These are phyloP conservation scores for Escallonia herrerae DNA, from an alignment of 129 eudicot species.

Conservation along the genomic window DNA sequence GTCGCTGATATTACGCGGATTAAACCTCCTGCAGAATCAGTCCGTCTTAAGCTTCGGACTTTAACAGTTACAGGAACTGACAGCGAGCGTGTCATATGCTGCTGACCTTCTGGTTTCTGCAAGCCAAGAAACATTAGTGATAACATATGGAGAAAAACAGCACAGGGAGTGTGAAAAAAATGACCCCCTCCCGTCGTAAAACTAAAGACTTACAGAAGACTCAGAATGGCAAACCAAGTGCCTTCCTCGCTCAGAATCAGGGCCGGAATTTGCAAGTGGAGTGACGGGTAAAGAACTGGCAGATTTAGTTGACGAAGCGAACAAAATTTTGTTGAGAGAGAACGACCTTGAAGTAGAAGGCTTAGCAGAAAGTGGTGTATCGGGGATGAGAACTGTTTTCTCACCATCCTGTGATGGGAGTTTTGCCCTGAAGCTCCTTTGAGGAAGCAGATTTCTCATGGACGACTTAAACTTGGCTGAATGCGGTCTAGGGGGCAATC, in stretches of 20 bases:
- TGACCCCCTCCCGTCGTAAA: neutral
- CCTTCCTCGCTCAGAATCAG: slow-evolving; percentile 21
- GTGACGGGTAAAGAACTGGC: slow-evolving; percentile 58
- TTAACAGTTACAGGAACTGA: slow-evolving; percentile 62
- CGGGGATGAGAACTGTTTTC: slow-evolving; percentile 45
- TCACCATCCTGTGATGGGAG: slow-evolving; percentile 35
- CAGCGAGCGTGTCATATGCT: slow-evolving; percentile 40
- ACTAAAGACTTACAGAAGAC: slow-evolving; percentile 29
- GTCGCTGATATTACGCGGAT: slow-evolving; percentile 42
- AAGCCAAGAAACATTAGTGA: slow-evolving; percentile 1
- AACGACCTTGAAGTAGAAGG: slow-evolving; percentile 53
- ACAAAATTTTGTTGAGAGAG: slow-evolving; percentile 50
- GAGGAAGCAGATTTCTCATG: slow-evolving; percentile 37
- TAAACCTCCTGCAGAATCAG: slow-evolving; percentile 42
- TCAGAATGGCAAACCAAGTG: slow-evolving; percentile 15
- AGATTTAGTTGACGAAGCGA: slow-evolving; percentile 40
- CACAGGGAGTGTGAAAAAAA: neutral
- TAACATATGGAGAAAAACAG: slow-evolving; percentile 10
- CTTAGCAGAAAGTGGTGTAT: slow-evolving; percentile 41
- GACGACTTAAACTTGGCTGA: slow-evolving; percentile 49
- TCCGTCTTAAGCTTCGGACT: slow-evolving; percentile 43
- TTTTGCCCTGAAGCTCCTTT: slow-evolving; percentile 37
- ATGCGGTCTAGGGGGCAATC: slow-evolving; percentile 60
- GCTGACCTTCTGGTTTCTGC: slow-evolving; percentile 28
- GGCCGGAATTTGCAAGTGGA: slow-evolving; percentile 43